Evolutionary conservation across 148 eudicot species (phyloP).

Genomic region (Linanthus parryae): DNA sequence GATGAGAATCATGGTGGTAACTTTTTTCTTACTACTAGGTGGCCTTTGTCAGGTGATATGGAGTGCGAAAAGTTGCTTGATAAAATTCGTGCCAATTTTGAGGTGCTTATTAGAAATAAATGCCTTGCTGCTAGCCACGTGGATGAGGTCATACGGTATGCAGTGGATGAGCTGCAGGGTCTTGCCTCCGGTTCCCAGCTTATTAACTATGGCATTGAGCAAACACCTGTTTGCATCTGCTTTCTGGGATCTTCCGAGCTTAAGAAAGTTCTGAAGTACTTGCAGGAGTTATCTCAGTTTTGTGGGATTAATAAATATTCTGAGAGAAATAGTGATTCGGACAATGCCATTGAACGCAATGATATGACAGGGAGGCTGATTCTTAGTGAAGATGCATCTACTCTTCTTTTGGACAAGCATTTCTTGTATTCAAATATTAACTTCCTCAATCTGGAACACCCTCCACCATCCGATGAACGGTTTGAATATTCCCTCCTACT

Average conservation of each 20-base stretch:
- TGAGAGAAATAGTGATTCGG: constrained; percentile 47
- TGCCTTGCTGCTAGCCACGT: constrained; percentile 74
- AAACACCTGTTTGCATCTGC: constrained; percentile 82
- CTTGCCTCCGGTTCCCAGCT: constrained; percentile 68
- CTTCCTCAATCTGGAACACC: constrained; percentile 14
- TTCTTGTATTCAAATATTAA: constrained; percentile 27
- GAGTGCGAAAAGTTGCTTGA: constrained; percentile 81
- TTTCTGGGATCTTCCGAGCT: constrained; percentile 70
- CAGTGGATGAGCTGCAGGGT: constrained; percentile 66
- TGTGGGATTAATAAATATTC: constrained; percentile 62
- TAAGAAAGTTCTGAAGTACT: constrained; percentile 52
- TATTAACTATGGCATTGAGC: constrained; percentile 55
- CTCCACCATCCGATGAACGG: constrained; percentile 12
- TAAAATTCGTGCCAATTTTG: constrained; percentile 49
- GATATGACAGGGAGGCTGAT: constrained; percentile 44
- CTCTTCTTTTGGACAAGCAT: constrained; percentile 59
- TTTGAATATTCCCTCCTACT: constrained; percentile 18
- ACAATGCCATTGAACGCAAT: constrained; percentile 19
- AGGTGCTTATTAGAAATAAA: constrained; percentile 53
- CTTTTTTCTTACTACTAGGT: constrained; percentile 36
- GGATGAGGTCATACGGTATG: constrained; percentile 53
- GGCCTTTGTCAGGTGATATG: constrained; percentile 73
- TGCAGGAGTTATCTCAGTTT: constrained; percentile 67
- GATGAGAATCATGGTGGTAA: constrained; percentile 34
- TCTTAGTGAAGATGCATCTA: constrained; percentile 52